Base-by-base conservation (phyloP, 2,329 filamentous ascomycete species). In the Fusarium sp. region DNA sequence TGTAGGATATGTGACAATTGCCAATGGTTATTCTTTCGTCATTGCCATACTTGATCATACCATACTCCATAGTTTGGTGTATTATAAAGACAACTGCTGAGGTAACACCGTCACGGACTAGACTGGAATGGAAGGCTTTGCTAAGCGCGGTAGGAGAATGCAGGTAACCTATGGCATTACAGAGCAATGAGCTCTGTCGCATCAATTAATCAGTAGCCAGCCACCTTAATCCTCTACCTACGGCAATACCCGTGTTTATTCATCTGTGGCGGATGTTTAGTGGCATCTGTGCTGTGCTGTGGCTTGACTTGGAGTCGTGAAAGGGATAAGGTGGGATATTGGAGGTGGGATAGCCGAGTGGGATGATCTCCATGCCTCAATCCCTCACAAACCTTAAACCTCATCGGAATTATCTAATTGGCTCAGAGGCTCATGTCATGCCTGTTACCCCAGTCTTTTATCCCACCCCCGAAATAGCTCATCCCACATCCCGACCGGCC, bases 401-500 rank as follows among this genome's bases (percentile, higher is more conserved):
- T 17, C n/a, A 10, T 9, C 20, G 0, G 1, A 6, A 26, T 1
- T 0, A 3, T 9, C 1, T 22, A 2, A 59, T 24, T 52, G 59
- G 52, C 3, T 3, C 2, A 30, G 0, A 3, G 11, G 2, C 4
- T 7, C 1, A 10, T 20, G 11, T 30, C 11, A 10, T 3, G 15
- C 3, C 8, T 8, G 0, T 3, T 9, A 26, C 52, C 48, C 44
- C 63, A 28, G 37, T 48, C 39, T 43, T 35, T 20, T 13, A 43
- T 52, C 35, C 52, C 56, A 32, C 22, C 43, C 43, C 37, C 32
- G 51, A 57, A 45, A 46, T 41, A 73, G 71, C 71, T 60, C 67
- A 67, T 70, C 67, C 28, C 67, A 67, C 65, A 49, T 59, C 7
- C n/a, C 45, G 10, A 19, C 55, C 70, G 60, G 59, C 33, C 48